Evolutionary conservation across 129 eudicot genomes (phyloP), one percentile per base, ranked within the genome.

Genomic region (Ambrosia artemisiifolia): DNA sequence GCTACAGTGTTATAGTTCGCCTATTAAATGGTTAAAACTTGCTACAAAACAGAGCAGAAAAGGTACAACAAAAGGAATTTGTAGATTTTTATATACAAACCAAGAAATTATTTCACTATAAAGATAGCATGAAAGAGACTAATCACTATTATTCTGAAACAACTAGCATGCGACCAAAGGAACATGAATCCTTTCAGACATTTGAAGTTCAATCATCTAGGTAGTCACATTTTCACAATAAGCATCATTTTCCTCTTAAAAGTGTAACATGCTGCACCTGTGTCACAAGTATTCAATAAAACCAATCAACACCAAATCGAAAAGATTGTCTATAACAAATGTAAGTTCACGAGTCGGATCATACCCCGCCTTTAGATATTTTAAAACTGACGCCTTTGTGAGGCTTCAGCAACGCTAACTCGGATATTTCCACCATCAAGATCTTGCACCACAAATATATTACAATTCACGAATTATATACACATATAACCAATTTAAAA

Each of bases 341-440:
- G 9, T 35, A 35, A n/a, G 7, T 35, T 63, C 28, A 63, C 7
- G 5, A 16, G 67, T 7, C 28, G 2, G 7, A 6, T 1, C 47
- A 6, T 7, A 35, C 67, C 67, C 7, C 43, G 35, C 67, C 67
- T 63, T 35, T 34, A 3, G 20, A 20, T 47, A 49, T 49, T 33
- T 84, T 73, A 91, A 73, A 70, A 87, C 34, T 78, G 81, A 62
- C 91, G 98, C 81, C 81, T 67, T 56, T 67, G 82, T 62, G 88
- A 90, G 57, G 88, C 83, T 79, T 89, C 98, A 70, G 98, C 98
- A 69, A 79, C 82, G 73, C 90, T 83, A 33, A 92, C 98, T 65
- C 98, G 91, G 57, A 92, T 92, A 75, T 86, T 53, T 70, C 98
- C 76, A 6, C 98, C 98, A 73, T 92, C 84, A 20, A 92, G 90